Conservation (phyloP, 495 filamentous ascomycete species). For the Parachaetomium inaequale region DNA sequence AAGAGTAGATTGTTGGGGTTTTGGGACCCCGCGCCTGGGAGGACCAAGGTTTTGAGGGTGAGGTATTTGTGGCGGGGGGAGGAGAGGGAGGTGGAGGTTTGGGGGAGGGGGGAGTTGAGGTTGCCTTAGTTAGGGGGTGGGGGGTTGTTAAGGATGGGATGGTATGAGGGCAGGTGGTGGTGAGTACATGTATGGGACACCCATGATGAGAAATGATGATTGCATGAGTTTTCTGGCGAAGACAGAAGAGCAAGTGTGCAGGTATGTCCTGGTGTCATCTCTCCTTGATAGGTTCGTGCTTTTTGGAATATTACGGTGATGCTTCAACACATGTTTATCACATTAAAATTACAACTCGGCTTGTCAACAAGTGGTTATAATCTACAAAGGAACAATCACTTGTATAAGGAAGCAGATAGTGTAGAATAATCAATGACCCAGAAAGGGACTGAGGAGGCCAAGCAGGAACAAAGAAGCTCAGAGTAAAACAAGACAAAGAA, state of each 20-base stretch:
- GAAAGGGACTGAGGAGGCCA: too few relatives aligned
- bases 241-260: not conserved
- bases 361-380: too few relatives aligned
- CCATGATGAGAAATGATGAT: not conserved
- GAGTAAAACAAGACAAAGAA: too few relatives aligned
- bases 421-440: too few relatives aligned
- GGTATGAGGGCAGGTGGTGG: not conserved
- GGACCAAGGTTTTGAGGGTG: conserved; percentile 50
- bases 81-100: conserved; percentile 45
- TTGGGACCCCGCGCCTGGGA: conserved; percentile 54
- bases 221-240: too few relatives aligned
- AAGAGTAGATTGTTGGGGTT: conserved; percentile 55
- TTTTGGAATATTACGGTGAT: not conserved
- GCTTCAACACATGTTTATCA: not conserved
- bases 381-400: too few relatives aligned
- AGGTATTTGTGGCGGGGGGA: conserved; percentile 51
- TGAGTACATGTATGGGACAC: too few relatives aligned
- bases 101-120: conserved; percentile 44
- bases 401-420: too few relatives aligned
- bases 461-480: too few relatives aligned
- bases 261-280: too few relatives aligned
- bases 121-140: conserved; percentile 25
- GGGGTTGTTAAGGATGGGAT: not conserved
- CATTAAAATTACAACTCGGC: too few relatives aligned
- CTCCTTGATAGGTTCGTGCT: too few relatives aligned